A percentile compares a stretch with the other conserved stretches of the same genome.
Conservation (phyloP, 2,329 filamentous ascomycete species). For the Claviceps monticola region DNA sequence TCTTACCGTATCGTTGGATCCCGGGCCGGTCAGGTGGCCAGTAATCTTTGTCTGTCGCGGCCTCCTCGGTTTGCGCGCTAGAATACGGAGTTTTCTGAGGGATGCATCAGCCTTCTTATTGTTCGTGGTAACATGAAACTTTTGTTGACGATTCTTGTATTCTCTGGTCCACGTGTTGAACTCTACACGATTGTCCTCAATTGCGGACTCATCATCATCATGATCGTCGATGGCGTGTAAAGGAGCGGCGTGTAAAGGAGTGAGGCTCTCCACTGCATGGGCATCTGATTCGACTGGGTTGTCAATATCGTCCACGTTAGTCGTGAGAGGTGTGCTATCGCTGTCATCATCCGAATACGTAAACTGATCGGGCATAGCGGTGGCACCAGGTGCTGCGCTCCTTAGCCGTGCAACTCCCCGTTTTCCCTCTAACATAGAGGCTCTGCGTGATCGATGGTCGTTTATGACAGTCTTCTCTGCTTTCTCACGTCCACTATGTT, state of each 20-base stretch:
- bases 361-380: slow-evolving; percentile 24
- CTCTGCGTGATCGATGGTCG: slow-evolving; percentile 15
- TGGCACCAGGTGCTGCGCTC: slow-evolving; percentile 16
- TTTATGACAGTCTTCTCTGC: slow-evolving; percentile 15
- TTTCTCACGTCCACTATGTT: slow-evolving; percentile 24
- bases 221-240: not conserved
- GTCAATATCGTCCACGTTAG: not conserved
- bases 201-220: slow-evolving; percentile 25
- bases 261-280: not conserved
- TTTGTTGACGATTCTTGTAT: slow-evolving; percentile 26
- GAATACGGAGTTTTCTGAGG: slow-evolving; percentile 5
- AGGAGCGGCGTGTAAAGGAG: not conserved
- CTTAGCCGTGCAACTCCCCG: slow-evolving; percentile 37
- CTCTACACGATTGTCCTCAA: slow-evolving; percentile 40
- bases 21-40: slow-evolving; percentile 12
- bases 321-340: not conserved
- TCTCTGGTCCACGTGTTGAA: slow-evolving; percentile 30
- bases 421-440: slow-evolving; percentile 26
- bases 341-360: slow-evolving; percentile 23
- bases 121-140: slow-evolving; percentile 13
- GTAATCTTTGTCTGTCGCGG: slow-evolving; percentile 20
- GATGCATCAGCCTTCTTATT: slow-evolving; percentile 12
- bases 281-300: not conserved
- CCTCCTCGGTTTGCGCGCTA: slow-evolving; percentile 11
- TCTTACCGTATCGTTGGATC: not conserved